These are phyloP conservation scores for Comarum palustre DNA, from an alignment of 306 rosid species.

Conservation along the genomic window DNA sequence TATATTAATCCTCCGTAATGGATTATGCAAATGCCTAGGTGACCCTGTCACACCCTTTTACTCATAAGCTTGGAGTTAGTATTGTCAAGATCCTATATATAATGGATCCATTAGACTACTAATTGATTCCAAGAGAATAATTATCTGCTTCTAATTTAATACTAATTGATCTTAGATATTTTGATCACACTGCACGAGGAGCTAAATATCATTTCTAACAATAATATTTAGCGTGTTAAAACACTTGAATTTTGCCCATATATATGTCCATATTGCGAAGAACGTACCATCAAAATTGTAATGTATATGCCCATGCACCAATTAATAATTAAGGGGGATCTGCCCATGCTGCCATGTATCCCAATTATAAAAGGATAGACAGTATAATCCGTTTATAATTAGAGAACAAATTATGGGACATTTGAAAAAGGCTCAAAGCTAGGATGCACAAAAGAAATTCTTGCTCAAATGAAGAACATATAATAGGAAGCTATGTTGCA, in stretches of 20 bases:
- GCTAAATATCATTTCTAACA: neutral
- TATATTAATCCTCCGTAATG: neutral
- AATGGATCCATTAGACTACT: too few relatives aligned
- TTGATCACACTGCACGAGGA: neutral
- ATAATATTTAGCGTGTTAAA: too few relatives aligned
- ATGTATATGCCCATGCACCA: neutral
- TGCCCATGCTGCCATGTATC: conserved; percentile 1
- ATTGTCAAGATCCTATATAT: too few relatives aligned
- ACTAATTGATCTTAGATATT: neutral
- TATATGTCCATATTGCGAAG: neutral
- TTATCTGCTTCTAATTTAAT: too few relatives aligned
- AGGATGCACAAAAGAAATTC: neutral
- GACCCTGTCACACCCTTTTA: too few relatives aligned
- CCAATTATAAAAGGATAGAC: neutral
- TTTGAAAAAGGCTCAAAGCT: neutral
- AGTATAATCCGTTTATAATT: neutral
- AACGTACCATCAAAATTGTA: neutral
- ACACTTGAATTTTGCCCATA: neutral
- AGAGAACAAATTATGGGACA: neutral
- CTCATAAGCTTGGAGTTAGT: too few relatives aligned
- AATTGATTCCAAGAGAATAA: neutral
- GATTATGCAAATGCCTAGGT: neutral
- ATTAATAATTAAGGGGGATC: neutral
- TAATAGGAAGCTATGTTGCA: too few relatives aligned
- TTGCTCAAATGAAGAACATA: neutral